phyloP scores from a whole-genome alignment of 768 basidiomycete genomes.

The Serendipita sp. region DNA sequence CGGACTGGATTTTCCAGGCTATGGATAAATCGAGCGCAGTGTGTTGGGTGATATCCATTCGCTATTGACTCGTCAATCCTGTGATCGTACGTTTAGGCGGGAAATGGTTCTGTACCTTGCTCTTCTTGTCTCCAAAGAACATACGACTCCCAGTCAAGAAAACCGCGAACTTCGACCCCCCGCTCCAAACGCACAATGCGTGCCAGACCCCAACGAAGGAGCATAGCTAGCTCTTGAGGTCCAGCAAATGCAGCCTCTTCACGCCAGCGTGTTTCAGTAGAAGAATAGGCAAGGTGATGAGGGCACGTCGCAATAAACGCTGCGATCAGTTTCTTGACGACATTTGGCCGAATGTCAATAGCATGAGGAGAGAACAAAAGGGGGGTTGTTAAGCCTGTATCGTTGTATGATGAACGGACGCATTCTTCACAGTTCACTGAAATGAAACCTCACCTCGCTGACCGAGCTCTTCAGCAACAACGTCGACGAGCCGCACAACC shows the following conservation, averaged over 20 bases:
- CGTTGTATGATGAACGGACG: neutral
- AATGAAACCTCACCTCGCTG: constrained; percentile 31
- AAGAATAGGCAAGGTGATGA: constrained; percentile 21
- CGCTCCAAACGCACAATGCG: constrained; percentile 54
- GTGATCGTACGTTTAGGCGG: constrained; percentile 6
- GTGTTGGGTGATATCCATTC: constrained; percentile 46
- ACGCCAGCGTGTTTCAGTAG: constrained; percentile 36
- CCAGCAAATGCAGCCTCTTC: constrained; percentile 75
- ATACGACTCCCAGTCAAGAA: constrained; percentile 77
- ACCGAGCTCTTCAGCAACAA: constrained; percentile 51
- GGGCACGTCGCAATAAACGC: constrained; percentile 40
- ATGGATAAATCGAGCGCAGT: constrained; percentile 54
- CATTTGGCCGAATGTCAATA: constrained; percentile 62
- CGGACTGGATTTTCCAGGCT: constrained; percentile 35
- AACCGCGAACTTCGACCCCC: constrained; percentile 61
- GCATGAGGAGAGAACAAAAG: constrained; percentile 83
- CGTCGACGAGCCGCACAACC: constrained; percentile 52
- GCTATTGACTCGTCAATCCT: constrained; percentile 23
- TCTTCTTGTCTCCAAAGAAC: constrained; percentile 67
- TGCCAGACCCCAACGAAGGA: constrained; percentile 81
- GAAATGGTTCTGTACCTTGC: constrained; percentile 37
- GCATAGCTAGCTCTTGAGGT: constrained; percentile 80
- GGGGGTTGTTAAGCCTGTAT: constrained; percentile 56
- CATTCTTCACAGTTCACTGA: neutral
- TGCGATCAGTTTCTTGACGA: constrained; percentile 61